Percentiles rank a stretch among this genome's conserved stretches.
Conservation (phyloP, 192 early-diverging fungal genomes). For the Lobosporangium transversale region DNA sequence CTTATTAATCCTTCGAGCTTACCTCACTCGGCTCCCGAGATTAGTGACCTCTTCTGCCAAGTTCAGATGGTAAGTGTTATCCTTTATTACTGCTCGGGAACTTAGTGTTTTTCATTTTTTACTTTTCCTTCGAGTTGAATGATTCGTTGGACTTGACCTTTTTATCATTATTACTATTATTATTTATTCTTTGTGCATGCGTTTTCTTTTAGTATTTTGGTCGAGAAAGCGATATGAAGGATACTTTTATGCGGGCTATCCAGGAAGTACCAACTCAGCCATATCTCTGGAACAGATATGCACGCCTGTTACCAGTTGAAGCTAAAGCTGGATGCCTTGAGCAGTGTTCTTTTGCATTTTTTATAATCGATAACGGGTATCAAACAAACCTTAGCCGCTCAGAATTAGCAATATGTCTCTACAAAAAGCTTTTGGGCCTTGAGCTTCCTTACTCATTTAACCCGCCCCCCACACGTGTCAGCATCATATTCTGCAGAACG, state of each 20-base stretch:
- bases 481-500: slow-evolving; percentile 5
- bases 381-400: background rate
- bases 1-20: slow-evolving; percentile 22
- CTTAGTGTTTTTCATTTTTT: background rate
- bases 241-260: slow-evolving; percentile 3
- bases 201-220: slow-evolving; percentile 22
- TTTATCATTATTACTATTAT: background rate
- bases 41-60: slow-evolving; percentile 33
- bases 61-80: slow-evolving; percentile 21
- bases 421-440: slow-evolving; percentile 23
- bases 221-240: background rate
- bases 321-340: slow-evolving; percentile 14
- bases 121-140: too few species aligned
- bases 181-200: too few species aligned
- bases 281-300: slow-evolving; percentile 47
- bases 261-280: slow-evolving; percentile 17
- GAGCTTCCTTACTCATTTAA: slow-evolving; percentile 6
- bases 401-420: slow-evolving; percentile 20
- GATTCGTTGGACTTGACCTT: background rate
- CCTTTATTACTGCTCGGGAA: background rate
- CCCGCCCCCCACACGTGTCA: slow-evolving; percentile 4
- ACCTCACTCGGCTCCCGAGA: slow-evolving; percentile 21
- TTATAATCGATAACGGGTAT: background rate
- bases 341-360: slow-evolving; percentile 20
- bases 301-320: slow-evolving; percentile 5